These are phyloP conservation scores for Penicillium sp. DNA, from an alignment of 2,329 filamentous ascomycete species.

Conservation along the genomic window DNA sequence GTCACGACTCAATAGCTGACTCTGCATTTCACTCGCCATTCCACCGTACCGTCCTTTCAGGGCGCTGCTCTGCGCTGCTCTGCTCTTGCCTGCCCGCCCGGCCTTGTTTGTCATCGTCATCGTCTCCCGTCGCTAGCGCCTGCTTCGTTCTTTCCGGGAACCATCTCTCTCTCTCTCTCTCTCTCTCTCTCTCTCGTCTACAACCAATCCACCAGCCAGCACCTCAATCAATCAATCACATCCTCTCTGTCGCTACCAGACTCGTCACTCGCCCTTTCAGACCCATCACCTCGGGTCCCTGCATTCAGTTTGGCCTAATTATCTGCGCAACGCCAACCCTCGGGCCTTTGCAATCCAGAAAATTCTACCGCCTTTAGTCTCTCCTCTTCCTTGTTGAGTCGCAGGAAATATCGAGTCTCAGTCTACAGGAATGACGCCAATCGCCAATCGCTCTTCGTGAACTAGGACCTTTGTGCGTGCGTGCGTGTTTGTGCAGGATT, in stretches of 20 bases:
- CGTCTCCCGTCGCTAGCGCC: neutral
- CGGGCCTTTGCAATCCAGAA: neutral
- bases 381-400: neutral
- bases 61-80: no score
- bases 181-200: no score
- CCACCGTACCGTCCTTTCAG: neutral
- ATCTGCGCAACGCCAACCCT: neutral
- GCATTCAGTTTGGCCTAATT: neutral
- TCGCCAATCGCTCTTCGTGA: slow-evolving; percentile 2
- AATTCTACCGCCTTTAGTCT: neutral
- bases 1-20: no score
- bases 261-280: no score
- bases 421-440: slow-evolving; percentile 7
- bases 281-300: neutral
- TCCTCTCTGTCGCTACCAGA: no score
- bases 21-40: neutral
- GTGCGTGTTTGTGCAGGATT: neutral
- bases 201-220: no score
- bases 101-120: neutral
- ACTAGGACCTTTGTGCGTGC: neutral
- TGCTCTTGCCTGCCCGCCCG: no score
- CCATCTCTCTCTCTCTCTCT: no score
- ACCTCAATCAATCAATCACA: no score
- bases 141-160: neutral
- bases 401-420: neutral